Evolutionary conservation across 148 eudicot species (phyloP).

Genomic region (Suaeda aralocaspica): DNA sequence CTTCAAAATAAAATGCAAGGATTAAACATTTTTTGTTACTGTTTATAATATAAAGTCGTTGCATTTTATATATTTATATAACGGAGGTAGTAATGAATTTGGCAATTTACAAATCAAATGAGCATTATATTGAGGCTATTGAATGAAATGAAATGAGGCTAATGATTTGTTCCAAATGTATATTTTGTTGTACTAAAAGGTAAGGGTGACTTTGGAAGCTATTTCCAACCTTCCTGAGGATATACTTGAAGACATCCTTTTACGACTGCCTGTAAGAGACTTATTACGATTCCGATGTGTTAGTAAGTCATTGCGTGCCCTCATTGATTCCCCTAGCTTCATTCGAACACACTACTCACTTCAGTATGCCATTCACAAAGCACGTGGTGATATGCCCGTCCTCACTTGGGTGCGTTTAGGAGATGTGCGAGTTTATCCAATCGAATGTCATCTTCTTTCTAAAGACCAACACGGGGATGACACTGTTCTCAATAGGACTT

Average conservation of each 20-base stretch:
- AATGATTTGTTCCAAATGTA: too few species aligned
- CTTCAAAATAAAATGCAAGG: too few species aligned
- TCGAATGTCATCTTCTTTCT: constrained; percentile 1
- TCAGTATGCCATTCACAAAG: constrained; percentile 7
- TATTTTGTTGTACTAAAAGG: too few species aligned
- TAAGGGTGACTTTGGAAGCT: neutral
- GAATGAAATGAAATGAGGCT: too few species aligned
- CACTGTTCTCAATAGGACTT: neutral
- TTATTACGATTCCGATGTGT: constrained; percentile 5
- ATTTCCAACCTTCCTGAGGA: constrained; percentile 3
- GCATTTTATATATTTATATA: too few species aligned
- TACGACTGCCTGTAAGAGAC: neutral
- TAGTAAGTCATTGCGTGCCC: constrained; percentile 3
- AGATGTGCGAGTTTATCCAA: neutral
- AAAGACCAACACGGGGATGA: constrained; percentile 2
- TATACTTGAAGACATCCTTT: neutral
- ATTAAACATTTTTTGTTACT: too few species aligned
- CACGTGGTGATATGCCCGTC: neutral
- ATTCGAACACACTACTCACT: neutral
- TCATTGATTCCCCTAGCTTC: neutral
- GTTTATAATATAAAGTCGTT: too few species aligned
- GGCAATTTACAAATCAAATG: too few species aligned
- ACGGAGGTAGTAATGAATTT: too few species aligned
- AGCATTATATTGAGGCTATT: too few species aligned
- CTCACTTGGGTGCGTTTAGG: constrained; percentile 6